Conservation (phyloP, 371 early-diverging fungal species). For the Basidiobolus meristosporus region DNA sequence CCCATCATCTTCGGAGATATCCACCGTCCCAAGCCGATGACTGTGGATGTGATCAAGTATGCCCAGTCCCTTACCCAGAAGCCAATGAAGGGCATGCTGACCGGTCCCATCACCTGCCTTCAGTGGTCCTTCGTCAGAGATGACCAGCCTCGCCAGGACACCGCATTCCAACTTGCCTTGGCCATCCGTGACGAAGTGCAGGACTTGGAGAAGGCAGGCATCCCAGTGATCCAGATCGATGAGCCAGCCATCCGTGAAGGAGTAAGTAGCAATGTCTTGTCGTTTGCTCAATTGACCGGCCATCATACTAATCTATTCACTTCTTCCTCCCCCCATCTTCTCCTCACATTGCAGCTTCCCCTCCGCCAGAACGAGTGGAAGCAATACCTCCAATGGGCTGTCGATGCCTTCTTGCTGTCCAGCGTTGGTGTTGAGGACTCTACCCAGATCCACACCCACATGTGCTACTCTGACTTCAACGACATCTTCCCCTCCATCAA, state of each 20-base stretch:
- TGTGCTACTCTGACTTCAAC: constrained; percentile 96
- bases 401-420: constrained; percentile 51
- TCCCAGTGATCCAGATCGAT: constrained; percentile 79
- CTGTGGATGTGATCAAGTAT: constrained; percentile 56
- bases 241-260: constrained; percentile 10
- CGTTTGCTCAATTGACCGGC: too few relatives aligned
- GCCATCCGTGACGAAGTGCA: constrained; percentile 91
- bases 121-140: constrained; percentile 96
- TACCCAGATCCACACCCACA: constrained; percentile 93
- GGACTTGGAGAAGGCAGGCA: constrained; percentile 84
- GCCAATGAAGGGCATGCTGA: constrained; percentile 94
- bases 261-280: too few relatives aligned
- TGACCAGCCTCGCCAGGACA: constrained; percentile 70
- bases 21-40: constrained; percentile 78
- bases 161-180: constrained; percentile 80
- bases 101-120: constrained; percentile 86
- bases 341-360: too few relatives aligned
- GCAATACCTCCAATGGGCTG: not conserved
- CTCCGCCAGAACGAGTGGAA: not conserved
- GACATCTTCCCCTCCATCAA: constrained; percentile 88
- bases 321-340: too few relatives aligned
- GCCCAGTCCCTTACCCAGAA: constrained; percentile 74
- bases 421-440: constrained; percentile 69
- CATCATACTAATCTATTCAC: too few relatives aligned
- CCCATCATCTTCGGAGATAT: constrained; percentile 88